Base-by-base conservation (phyloP, 495 filamentous ascomycete genomes). In the Annulohypoxylon nitens region DNA sequence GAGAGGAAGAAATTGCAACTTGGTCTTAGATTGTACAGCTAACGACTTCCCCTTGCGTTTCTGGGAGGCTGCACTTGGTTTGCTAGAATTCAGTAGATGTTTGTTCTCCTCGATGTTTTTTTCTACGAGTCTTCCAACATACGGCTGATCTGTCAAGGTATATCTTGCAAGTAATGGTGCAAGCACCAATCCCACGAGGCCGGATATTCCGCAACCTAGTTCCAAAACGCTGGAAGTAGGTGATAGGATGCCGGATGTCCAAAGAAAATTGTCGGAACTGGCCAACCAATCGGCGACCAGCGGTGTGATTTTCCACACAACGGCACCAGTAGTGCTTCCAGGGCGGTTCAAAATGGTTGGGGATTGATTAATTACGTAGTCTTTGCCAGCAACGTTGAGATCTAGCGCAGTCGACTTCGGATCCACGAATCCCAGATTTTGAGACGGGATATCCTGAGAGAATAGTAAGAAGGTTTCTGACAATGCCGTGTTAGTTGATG, bases 291-390 rank as follows among this genome's bases (percentile, higher is more conserved):
- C 85, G 11, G 96, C 92, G 77, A 98, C 90, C 60, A 88, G 82
- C 20, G 96, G 94, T 3, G 94, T 97, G 75, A 97, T 92, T 83
- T 93, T 96, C 96, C 96, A 99, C 16, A 80, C 64, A 41, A 78
- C 92, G 78, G 95, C 94, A 64, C 96, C 96, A 3, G 96, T 99
- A 1, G 96, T 99, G 0, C 96, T 97, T 16, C 90, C 90, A 20
- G 88, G 86, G 14, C 93, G 90, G 66, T 90, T 88, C 8, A 99
- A 86, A 10, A 98, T 80, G 2, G 88, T 88, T 8, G 95, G 96
- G 0, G 93, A 97, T 79, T 99, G 96, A 67, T 90, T 88, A 76
- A 98, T 93, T 11, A 86, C 88, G 57, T 96, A 87, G 74, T 97
- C 93, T 63, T 84, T 85, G 50, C 84, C 89, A 66, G 83, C 87